Base-by-base conservation (phyloP, 2,329 filamentous ascomycete genomes). In the Simplicillium aogashimaense region DNA sequence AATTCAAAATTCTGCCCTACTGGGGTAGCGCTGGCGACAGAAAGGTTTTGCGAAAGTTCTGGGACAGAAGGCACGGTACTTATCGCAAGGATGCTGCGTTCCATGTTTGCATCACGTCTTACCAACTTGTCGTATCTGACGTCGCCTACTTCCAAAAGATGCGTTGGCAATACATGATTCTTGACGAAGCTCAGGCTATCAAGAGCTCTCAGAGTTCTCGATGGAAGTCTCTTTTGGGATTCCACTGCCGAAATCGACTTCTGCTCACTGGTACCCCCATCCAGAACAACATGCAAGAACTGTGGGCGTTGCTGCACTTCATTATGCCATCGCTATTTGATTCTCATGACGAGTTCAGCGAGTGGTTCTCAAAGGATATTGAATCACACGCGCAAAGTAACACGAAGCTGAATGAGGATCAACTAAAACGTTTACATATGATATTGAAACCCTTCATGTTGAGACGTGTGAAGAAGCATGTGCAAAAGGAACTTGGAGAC, bases 241-340 rank as follows among this genome's bases (percentile, higher is more conserved):
- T 97, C 72, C 86, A 94, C 59, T 97, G 90, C 65, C 84, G 92
- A 45, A 98, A 97, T 63, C 80, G 92, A 50, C 76, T 98, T 36
- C 69, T 98, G 35, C 75, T 98, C 15, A 98, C 92, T 0, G 92
- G 92, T 66, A 98, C 92, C 1, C 92, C 92, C 3, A 97, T 98
- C 49, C 92, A 98, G 63, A 98, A 98, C 69, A 98, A 97, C 72
- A 98, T 98, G 92, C 92, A 97, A 63, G 90, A 98, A 64, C 66
- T 98, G 43, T 98, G 92, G 92, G 92, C 92, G 25, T 66, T 98
- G 49, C 73, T 98, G 15, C 92, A 98, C 72, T 98, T 98, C 67
- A 97, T 97, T 67, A 97, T 98, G 92, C 92, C 92, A n/a, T 95
- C 86, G 34, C 72, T 98, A 38, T 98, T 98, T 63, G 92, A 92